These are phyloP conservation scores for Xerocomellus amylosporus DNA, from an alignment of 768 basidiomycete species.

Conservation along the genomic window DNA sequence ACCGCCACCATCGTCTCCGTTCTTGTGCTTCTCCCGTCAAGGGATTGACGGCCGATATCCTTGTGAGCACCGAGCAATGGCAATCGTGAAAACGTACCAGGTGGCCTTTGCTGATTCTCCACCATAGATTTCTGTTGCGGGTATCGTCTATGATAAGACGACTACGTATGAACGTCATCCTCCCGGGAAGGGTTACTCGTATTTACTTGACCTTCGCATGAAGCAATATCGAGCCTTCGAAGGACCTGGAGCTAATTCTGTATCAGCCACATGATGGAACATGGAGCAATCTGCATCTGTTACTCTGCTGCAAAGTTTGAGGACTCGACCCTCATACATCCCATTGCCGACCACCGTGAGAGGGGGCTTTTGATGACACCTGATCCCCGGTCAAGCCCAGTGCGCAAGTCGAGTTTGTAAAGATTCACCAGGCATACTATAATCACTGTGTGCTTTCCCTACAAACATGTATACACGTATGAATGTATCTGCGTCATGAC, in stretches of 20 bases:
- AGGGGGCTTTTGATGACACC: too few relatives aligned
- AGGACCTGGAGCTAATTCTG: background rate
- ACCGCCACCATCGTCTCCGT: conserved; percentile 84
- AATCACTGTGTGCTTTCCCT: background rate
- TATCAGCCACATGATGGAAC: background rate
- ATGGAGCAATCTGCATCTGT: too few relatives aligned
- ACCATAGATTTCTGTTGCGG: conserved; percentile 44
- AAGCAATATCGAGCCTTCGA: conserved; percentile 21
- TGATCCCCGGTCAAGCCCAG: too few relatives aligned
- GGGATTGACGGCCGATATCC: conserved; percentile 79
- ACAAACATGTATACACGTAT: background rate
- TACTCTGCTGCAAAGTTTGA: background rate
- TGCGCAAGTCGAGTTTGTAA: too few relatives aligned
- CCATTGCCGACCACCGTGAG: too few relatives aligned
- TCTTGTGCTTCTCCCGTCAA: conserved; percentile 77
- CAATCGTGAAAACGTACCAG: background rate
- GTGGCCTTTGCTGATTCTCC: background rate
- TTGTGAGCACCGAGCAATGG: conserved; percentile 62
- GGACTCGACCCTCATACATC: background rate
- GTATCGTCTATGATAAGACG: conserved; percentile 55
- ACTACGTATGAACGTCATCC: conserved; percentile 60
- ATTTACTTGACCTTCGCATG: conserved; percentile 28
- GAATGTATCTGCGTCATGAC: conserved; percentile 4
- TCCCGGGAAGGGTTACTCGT: conserved; percentile 41
- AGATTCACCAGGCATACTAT: too few relatives aligned